Evolutionary conservation across 2,329 filamentous ascomycete genomes (phyloP).

Genomic region (Aspergillus udagawae): DNA sequence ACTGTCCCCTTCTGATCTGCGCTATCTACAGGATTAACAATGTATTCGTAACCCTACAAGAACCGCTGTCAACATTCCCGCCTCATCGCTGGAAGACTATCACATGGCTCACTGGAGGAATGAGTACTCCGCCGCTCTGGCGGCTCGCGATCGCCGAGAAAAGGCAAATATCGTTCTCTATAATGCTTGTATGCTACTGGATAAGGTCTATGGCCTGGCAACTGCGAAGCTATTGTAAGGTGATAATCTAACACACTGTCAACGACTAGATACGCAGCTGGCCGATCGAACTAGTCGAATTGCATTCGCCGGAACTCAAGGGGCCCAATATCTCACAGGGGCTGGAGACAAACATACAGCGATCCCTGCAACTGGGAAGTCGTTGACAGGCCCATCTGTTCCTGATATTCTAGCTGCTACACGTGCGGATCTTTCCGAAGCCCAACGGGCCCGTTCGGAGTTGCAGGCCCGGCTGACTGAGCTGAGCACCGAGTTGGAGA

Average conservation of each 20-base stretch:
- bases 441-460: slow-evolving; percentile 68
- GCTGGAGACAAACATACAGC: slow-evolving; percentile 21
- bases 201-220: neutral
- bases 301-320: slow-evolving; percentile 36
- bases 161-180: slow-evolving; percentile 65
- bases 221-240: neutral
- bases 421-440: slow-evolving; percentile 68
- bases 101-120: slow-evolving; percentile 69
- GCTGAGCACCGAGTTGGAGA: slow-evolving; percentile 61
- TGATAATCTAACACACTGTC: slow-evolving; percentile 20
- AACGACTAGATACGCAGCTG: slow-evolving; percentile 56
- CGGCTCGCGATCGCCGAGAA: slow-evolving; percentile 67
- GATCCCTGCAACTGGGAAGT: slow-evolving; percentile 25
- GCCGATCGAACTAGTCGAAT: slow-evolving; percentile 60
- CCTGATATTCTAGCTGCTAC: slow-evolving; percentile 30
- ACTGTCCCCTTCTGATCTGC: neutral
- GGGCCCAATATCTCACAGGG: slow-evolving; percentile 19
- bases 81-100: slow-evolving; percentile 9
- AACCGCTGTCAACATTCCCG: slow-evolving; percentile 6
- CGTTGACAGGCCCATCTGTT: slow-evolving; percentile 26
- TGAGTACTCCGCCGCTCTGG: slow-evolving; percentile 73
- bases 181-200: slow-evolving; percentile 61
- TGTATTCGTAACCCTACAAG: slow-evolving; percentile 8
- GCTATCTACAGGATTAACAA: neutral
- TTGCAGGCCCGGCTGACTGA: slow-evolving; percentile 61